Conservation (phyloP, 257 asterid species). For the Fraxinus americana region DNA sequence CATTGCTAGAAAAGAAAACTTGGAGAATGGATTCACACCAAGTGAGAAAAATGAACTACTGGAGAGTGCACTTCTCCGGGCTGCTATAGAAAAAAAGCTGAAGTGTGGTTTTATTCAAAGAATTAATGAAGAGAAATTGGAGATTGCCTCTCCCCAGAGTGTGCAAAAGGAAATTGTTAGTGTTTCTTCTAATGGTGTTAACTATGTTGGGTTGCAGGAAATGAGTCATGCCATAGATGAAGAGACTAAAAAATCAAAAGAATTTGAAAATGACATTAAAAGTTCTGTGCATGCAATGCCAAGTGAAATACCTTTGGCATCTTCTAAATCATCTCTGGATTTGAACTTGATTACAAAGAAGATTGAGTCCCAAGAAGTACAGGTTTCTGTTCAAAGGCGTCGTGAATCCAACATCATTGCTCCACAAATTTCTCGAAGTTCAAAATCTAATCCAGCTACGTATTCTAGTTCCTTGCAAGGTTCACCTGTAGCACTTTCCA, state of each 20-base stretch:
- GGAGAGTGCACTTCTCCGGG: conserved; percentile 16
- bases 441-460: conserved; percentile 33
- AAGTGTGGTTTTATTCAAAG: conserved; percentile 22
- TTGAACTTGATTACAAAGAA: conserved; percentile 20
- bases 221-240: conserved; percentile 20
- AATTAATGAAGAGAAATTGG: conserved; percentile 20
- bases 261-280: conserved; percentile 20
- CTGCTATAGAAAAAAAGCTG: conserved; percentile 2
- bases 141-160: conserved; percentile 8
- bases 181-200: conserved; percentile 6
- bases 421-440: background rate
- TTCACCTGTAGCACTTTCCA: conserved; percentile 42
- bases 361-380: conserved; percentile 31
- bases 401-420: conserved; percentile 47
- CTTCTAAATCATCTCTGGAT: conserved; percentile 21
- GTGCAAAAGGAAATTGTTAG: conserved; percentile 8
- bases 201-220: conserved; percentile 14
- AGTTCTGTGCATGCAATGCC: conserved; percentile 2
- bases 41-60: conserved; percentile 12
- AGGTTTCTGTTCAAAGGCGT: conserved; percentile 37
- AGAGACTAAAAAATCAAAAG: conserved; percentile 23
- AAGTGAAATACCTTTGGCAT: conserved; percentile 5
- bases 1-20: conserved; percentile 24
- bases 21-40: conserved; percentile 20
- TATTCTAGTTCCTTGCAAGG: conserved; percentile 32